Conservation (phyloP, 2,329 filamentous ascomycete species). For the Ramichloridium luteum region DNA sequence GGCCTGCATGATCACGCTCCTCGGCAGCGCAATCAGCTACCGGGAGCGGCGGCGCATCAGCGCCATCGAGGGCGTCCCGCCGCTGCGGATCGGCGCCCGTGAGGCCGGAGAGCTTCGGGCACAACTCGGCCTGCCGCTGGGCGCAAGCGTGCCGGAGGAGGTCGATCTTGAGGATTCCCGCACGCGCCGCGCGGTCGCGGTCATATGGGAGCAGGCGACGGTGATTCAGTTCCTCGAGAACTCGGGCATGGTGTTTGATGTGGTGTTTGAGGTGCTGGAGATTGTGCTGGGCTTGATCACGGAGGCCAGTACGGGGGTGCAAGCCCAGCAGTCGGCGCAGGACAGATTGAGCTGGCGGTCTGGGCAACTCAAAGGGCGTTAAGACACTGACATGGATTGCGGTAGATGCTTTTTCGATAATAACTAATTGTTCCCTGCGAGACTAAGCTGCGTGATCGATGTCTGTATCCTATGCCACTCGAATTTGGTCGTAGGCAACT, state of each 20-base stretch:
- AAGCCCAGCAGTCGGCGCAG: neutral
- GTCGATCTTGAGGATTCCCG: too few relatives aligned
- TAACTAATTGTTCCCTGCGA: too few relatives aligned
- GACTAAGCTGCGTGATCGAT: neutral
- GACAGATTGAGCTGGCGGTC: too few relatives aligned
- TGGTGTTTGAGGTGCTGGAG: slow-evolving; percentile 2
- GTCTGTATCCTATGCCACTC: neutral
- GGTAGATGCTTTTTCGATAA: too few relatives aligned
- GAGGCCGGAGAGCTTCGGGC: too few relatives aligned
- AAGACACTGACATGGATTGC: too few relatives aligned
- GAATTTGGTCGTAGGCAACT: neutral
- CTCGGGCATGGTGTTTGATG: slow-evolving; percentile 1
- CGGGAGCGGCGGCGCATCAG: slow-evolving; percentile 59
- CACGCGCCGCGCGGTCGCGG: neutral
- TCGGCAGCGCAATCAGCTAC: slow-evolving; percentile 58
- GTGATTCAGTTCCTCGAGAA: neutral
- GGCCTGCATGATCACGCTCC: slow-evolving; percentile 55
- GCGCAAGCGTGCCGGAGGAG: too few relatives aligned
- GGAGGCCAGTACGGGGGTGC: neutral
- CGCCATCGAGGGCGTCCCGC: slow-evolving; percentile 59
- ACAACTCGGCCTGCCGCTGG: too few relatives aligned
- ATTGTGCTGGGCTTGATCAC: neutral
- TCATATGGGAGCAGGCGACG: slow-evolving; percentile 1
- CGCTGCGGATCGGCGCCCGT: too few relatives aligned
- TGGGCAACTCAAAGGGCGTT: too few relatives aligned